Evolutionary conservation across 768 basidiomycete genomes (phyloP), one percentile per base, ranked within the genome.

Genomic region (Hygrocybe punicea): DNA sequence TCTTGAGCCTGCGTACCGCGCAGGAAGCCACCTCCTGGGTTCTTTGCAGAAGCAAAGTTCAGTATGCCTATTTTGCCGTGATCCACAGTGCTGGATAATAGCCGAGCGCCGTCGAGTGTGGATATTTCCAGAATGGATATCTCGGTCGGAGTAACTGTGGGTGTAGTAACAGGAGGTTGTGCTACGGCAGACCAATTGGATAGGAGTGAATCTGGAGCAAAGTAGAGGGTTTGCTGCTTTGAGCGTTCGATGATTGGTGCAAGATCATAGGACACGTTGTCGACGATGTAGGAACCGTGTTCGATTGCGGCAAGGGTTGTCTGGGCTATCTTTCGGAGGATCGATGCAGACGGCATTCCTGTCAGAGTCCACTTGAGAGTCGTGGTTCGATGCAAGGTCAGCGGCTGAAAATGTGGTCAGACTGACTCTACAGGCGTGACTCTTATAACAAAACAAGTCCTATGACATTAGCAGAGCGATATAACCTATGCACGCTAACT

Each of bases 1-100:
- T 92, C 90, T 63, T 92, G 89, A 1, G 90, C 89, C 57, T 84
- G 82, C 0, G 87, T 82, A 14, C 89, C 90, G 55, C 69, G 77
- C 57, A 81, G 77, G 69, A 92, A 91, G 6, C 90, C 90, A 3
- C 90, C 89, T 1, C 89, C 89, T 1, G 87, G 85, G 36, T 83
- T 82, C 51, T 80, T 86, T 3, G 89, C 88, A 1, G 85, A 87
- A 2, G 89, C 89, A 63, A 91, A 91, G 66, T 85, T 91, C 25
- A 91, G 80, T 14, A 91, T 70, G 17, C 87, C 87, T 10, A 89
- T 73, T 54, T 76, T 71, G 35, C 23, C 24, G 1, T 35, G 13
- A 44, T n/a, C 23, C 9, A 23, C 17, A 21, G 42, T 48, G 53
- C 33, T 69, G 52, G 59, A 69, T 64, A 64, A 73, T 54, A 72